These are phyloP conservation scores for Lecanicillium sp. DNA, from an alignment of 2,329 filamentous ascomycete species.

Conservation along the genomic window DNA sequence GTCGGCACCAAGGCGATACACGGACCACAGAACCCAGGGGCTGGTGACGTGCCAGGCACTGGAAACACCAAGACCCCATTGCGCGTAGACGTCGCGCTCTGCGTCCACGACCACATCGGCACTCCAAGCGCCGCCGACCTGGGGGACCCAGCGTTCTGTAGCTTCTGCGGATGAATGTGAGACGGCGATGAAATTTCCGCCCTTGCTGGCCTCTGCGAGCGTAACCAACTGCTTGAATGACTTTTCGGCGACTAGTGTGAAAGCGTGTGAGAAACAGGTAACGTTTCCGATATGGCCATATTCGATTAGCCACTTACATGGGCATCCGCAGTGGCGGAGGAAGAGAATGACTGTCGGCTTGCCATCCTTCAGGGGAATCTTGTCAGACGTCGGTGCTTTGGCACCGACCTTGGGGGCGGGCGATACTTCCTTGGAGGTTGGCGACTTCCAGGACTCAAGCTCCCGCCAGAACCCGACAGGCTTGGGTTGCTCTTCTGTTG, in stretches of 20 bases:
- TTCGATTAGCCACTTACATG: conserved; percentile 54
- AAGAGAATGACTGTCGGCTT: conserved; percentile 59
- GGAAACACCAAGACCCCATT: conserved; percentile 58
- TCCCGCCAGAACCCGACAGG: conserved; percentile 25
- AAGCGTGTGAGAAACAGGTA: not conserved
- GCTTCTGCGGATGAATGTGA: conserved; percentile 48
- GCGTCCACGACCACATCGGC: conserved; percentile 54
- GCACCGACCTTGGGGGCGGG: conserved; percentile 43
- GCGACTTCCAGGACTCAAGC: conserved; percentile 32
- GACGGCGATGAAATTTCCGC: conserved; percentile 51
- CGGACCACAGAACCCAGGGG: conserved; percentile 47
- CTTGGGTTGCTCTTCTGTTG: not conserved
- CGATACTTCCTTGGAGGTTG: conserved; percentile 32
- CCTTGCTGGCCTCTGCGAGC: conserved; percentile 40
- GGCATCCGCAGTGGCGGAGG: conserved; percentile 66
- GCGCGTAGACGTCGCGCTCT: conserved; percentile 50
- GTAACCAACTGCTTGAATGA: conserved; percentile 48
- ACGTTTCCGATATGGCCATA: no score
- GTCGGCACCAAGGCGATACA: conserved; percentile 48
- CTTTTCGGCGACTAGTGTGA: conserved; percentile 55
- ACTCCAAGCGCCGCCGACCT: conserved; percentile 48
- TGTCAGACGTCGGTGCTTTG: conserved; percentile 45
- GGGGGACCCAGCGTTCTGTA: conserved; percentile 50
- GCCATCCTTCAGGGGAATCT: conserved; percentile 42
- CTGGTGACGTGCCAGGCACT: conserved; percentile 56